Conservation (phyloP, 1,284 basidiomycete species). For the Omphalotus olearius region DNA sequence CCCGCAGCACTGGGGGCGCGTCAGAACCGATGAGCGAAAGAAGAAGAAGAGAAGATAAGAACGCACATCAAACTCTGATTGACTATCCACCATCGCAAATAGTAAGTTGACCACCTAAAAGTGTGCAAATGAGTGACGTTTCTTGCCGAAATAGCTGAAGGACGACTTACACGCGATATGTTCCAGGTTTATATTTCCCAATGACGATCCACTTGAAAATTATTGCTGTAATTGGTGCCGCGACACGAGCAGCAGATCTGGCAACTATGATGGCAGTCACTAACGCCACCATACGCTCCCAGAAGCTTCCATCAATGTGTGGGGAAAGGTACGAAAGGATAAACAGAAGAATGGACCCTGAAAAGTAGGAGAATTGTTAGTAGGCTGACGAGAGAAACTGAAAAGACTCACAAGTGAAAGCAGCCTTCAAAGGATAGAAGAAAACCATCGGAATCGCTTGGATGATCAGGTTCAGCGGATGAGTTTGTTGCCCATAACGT, state of each 20-base stretch:
- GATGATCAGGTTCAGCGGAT: constrained; percentile 34
- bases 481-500: constrained; percentile 27
- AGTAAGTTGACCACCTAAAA: constrained; percentile 33
- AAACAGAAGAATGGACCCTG: constrained; percentile 30
- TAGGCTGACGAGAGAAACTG: not conserved
- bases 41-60: not conserved
- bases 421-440: constrained; percentile 40
- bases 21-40: not conserved
- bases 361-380: not conserved
- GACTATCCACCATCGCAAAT: constrained; percentile 46
- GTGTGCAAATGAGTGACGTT: not conserved
- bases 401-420: constrained; percentile 32
- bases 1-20: constrained; percentile 28
- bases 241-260: constrained; percentile 27
- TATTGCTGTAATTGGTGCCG: constrained; percentile 35
- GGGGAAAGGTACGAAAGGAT: constrained; percentile 27
- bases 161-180: constrained; percentile 30
- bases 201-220: constrained; percentile 43
- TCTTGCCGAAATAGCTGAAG: not conserved
- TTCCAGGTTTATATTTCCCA: constrained; percentile 37
- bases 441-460: constrained; percentile 38
- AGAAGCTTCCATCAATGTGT: constrained; percentile 26
- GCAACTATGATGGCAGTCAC: constrained; percentile 32
- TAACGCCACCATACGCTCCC: constrained; percentile 30
- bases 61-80: constrained; percentile 34